Evolutionary conservation across 2,329 filamentous ascomycete genomes (phyloP), one percentile per base, ranked within the genome.

Genomic region (Tolypocladium capitatum): DNA sequence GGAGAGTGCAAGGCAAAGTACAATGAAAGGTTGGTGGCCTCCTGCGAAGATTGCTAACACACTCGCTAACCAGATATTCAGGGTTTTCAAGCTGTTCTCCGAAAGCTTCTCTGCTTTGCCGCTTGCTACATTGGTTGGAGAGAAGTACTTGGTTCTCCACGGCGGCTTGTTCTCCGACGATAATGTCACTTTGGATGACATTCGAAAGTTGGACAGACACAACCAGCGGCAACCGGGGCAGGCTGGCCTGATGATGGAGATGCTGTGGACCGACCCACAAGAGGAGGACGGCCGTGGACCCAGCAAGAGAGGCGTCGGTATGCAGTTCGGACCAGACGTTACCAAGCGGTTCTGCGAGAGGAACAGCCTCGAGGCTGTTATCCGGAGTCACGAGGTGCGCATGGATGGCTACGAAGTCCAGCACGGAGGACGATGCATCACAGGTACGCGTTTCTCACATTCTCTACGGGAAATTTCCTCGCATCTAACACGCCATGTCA

Each of bases 321-420:
- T 97, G 68, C 90, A 97, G 63, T 98, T 98, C 58, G 92, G 92
- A 1, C 92, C 92, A 0, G 92, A 98, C 63, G 81, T 98, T 49
- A 98, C 92, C 21, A 94, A 94, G 72, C 78, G 81, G 45, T 98
- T 98, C 75, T 98, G 92, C 63, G 90, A 98, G 59, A 89, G 84
- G 68, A 98, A 98, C 67, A 86, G 87, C 0, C 76, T 98, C 36
- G 86, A 95, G 54, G 92, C 92, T 42, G 84, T 98, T 54, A 98
- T 98, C 59, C 84, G 92, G 58, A 95, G 89, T 61, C 92, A 98
- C 69, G 92, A 98, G 66, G 92, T 98, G 28, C 82, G 92, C 58
- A 98, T 98, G 92, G 90, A 92, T 51, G 92, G 92, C n/a, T 98
- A 97, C 61, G 91, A 98, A 65, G 86, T 95, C 56, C 91, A 98